Base-by-base conservation (phyloP, 139 green algal genomes). In the Diplosphaera chodatii region DNA sequence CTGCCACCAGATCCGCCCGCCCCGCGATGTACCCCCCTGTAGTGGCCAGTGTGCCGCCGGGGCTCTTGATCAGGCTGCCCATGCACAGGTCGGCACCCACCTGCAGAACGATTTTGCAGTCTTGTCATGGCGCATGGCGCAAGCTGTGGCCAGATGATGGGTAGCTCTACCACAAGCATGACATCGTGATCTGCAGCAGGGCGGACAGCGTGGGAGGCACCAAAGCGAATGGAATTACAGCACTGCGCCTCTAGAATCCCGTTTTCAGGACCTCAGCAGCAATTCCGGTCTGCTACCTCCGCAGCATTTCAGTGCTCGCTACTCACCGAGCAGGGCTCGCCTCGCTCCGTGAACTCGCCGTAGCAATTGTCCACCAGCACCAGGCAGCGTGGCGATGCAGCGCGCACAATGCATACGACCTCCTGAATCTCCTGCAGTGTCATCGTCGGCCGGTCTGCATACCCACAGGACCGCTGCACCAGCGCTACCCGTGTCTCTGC, bases 361-460 rank as follows among this genome's bases (percentile, higher is more conserved):
- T 98, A 98, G 88, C 94, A 98, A 80, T 98, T 98, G 82, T 98
- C 94, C 32, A 98, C 94, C n/a, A 88, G 78, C 32, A 98, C 82
- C 3, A 96, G 69, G 31, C 83, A 84, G 25, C 72, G 70, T 0
- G 87, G 79, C 74, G 91, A 82, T 76, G 86, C 77, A 1, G 41
- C 70, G 72, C 88, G 91, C 71, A 90, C 82, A 28, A 84, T 71
- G 34, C 76, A 21, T 40, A 91, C 82, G 0, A 75, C 81, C 20
- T 67, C 63, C 31, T 74, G 77, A 29, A 97, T 94, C 16, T 98
- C 88, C 0, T 68, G 80, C 28, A 98, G 88, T 27, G 68, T 85
- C 55, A 98, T 82, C 6, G 94, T 97, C 22, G 87, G 86, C 0
- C 94, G 85, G 70, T 91, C 74, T 18, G 87, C 83, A 70, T 98